Evolutionary conservation across 225 moss, liverwort and hornwort species (phyloP).

Genomic region (Bryoerythrophyllum caledonicum): DNA sequence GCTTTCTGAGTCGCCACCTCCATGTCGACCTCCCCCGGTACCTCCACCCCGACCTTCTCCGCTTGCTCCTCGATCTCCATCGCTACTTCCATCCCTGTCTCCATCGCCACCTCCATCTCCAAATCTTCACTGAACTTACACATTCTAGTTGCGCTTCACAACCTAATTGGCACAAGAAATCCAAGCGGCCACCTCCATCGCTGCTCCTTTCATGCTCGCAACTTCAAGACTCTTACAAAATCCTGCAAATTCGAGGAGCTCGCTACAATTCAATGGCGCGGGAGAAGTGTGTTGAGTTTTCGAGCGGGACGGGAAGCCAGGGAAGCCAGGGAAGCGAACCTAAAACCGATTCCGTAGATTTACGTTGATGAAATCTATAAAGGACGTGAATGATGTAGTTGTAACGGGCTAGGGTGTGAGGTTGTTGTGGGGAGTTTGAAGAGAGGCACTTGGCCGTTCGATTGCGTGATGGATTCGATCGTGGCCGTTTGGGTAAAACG

Average conservation of each 20-base stretch:
- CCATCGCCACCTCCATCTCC: not conserved
- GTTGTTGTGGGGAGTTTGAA: not conserved
- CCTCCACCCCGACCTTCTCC: not conserved
- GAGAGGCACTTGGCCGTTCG: not conserved
- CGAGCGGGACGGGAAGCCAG: not conserved
- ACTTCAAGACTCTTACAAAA: not conserved
- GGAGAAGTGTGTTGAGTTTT: not conserved
- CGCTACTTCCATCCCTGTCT: not conserved
- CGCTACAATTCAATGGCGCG: not conserved
- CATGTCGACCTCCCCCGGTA: not conserved
- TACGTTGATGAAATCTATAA: not conserved
- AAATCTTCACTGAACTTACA: not conserved
- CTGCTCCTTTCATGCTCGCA: too few species aligned
- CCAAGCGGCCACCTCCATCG: not conserved
- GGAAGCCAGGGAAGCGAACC: not conserved
- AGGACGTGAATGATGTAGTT: accelerated
- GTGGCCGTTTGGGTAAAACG: constrained; percentile 6
- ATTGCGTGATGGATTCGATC: not conserved
- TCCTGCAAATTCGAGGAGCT: not conserved
- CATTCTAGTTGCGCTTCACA: not conserved
- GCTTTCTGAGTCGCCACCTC: not conserved
- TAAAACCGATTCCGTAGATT: not conserved
- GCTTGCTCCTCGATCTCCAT: not conserved
- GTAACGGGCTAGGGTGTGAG: not conserved
- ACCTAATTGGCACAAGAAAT: not conserved